Percentiles rank a stretch among this genome's conserved stretches.
phyloP scores from a whole-genome alignment of 768 basidiomycete genomes.

The Epithele typhae region DNA sequence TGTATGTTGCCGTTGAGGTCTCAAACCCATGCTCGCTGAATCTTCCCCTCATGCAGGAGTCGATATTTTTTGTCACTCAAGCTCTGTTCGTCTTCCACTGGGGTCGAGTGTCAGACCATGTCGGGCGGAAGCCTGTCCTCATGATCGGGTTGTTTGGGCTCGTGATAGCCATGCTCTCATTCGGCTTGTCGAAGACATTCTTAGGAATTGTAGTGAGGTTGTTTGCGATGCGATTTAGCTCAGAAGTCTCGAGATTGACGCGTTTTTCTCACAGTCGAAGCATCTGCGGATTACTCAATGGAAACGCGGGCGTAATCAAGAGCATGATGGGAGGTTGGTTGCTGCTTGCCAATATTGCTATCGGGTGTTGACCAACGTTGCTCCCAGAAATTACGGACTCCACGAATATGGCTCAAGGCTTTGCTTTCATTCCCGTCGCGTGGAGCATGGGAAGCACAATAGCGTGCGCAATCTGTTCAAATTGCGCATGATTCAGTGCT shows the following conservation, averaged over 20 bases:
- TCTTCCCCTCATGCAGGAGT: conserved; percentile 31
- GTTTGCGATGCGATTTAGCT: no score
- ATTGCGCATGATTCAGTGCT: no score
- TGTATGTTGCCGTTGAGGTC: conserved; percentile 28
- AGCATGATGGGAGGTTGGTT: conserved; percentile 46
- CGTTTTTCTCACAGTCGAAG: conserved; percentile 44
- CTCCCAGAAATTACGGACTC: conserved; percentile 29
- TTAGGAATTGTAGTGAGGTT: conserved; percentile 26
- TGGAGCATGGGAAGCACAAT: conserved; percentile 27
- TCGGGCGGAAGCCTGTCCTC: conserved; percentile 48
- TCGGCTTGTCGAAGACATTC: conserved; percentile 35
- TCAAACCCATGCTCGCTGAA: no score
- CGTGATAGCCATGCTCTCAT: conserved; percentile 28
- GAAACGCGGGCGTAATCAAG: conserved; percentile 71
- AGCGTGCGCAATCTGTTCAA: conserved; percentile 20
- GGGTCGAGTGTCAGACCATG: conserved; percentile 42
- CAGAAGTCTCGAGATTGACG: neutral
- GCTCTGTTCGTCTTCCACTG: conserved; percentile 43
- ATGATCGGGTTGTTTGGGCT: conserved; percentile 32
- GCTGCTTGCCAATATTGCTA: neutral
- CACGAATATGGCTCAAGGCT: conserved; percentile 31
- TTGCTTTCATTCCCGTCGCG: conserved; percentile 26
- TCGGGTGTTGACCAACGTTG: no score
- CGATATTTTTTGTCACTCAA: conserved; percentile 43
- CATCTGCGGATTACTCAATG: conserved; percentile 64